phyloP scores from a whole-genome alignment of 129 eudicot species.

The Tagetes erecta region DNA sequence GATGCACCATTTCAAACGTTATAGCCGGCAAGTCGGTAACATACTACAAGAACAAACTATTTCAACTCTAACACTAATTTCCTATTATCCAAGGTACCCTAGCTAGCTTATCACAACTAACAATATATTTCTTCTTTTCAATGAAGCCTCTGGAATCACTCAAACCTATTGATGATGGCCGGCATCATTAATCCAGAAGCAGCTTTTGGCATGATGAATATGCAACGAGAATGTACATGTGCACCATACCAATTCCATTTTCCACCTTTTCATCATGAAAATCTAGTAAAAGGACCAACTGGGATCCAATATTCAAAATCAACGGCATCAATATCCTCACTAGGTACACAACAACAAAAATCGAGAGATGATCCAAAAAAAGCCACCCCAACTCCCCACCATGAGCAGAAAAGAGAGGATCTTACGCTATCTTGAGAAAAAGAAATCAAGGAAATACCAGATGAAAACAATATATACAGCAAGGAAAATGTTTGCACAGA shows the following conservation, averaged over 20 bases:
- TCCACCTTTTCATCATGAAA: constrained; percentile 13
- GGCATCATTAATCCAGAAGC: constrained; percentile 12
- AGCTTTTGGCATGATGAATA: constrained; percentile 8
- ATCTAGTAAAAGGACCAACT: not conserved
- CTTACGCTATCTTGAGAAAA: constrained; percentile 35
- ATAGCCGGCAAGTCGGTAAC: too few relatives aligned
- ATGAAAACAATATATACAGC: constrained; percentile 27
- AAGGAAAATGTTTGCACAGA: constrained; percentile 36
- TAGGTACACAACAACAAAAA: constrained; percentile 20
- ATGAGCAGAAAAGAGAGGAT: constrained; percentile 36
- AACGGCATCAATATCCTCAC: constrained; percentile 25
- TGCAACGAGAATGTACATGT: constrained; percentile 20
- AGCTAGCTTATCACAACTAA: not conserved
- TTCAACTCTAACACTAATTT: too few relatives aligned
- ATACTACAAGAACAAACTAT: too few relatives aligned
- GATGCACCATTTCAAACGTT: too few relatives aligned
- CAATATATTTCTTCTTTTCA: constrained; percentile 3
- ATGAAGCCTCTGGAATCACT: constrained; percentile 28
- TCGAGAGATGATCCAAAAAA: constrained; percentile 10
- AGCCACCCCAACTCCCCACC: constrained; percentile 7
- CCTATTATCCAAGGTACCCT: not conserved
- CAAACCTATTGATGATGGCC: constrained; percentile 2
- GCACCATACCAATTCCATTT: constrained; percentile 8
- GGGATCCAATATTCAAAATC: constrained; percentile 34
- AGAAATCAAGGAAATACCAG: constrained; percentile 37